Percentiles rank a stretch among this genome's conserved stretches.
phyloP scores from a whole-genome alignment of 139 green algal species.

The Chlorella sp. region DNA sequence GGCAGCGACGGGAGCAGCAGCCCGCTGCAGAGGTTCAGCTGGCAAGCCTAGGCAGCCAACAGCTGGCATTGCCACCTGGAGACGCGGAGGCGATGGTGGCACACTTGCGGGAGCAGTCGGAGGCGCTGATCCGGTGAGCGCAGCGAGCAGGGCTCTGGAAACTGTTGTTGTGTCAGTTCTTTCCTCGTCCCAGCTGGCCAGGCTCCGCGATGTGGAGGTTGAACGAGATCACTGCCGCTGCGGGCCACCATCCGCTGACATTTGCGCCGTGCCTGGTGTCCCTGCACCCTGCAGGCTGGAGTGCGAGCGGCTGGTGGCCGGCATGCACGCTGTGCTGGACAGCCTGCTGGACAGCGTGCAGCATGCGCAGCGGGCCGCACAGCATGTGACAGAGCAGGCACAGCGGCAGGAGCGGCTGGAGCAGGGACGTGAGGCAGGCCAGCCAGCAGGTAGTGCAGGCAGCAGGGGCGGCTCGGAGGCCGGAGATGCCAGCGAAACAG shows the following conservation, averaged over 20 bases:
- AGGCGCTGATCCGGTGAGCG: constrained; percentile 5
- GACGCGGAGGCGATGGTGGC: neutral
- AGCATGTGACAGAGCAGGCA: neutral
- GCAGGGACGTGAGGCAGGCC: neutral
- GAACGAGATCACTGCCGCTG: too few relatives aligned
- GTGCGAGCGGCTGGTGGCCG: constrained; percentile 14
- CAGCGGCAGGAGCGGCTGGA: neutral
- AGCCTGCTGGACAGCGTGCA: neutral
- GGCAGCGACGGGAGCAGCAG: too few relatives aligned
- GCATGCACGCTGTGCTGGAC: constrained; percentile 10
- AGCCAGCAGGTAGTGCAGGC: neutral
- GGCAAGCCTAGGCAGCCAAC: neutral
- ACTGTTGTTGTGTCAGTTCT: neutral
- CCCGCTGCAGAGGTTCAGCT: too few relatives aligned
- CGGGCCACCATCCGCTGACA: too few relatives aligned
- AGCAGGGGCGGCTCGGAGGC: neutral
- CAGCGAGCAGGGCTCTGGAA: neutral
- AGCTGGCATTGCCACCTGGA: neutral
- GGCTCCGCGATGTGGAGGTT: too few relatives aligned
- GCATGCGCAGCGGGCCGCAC: neutral
- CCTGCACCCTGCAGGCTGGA: neutral
- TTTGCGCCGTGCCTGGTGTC: too few relatives aligned
- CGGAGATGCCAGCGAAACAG: too few relatives aligned
- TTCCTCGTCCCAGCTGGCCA: too few relatives aligned
- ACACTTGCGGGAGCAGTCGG: neutral